These are phyloP conservation scores for Citrus cavaleriei DNA, from an alignment of 345 rosid species.

Conservation along the genomic window DNA sequence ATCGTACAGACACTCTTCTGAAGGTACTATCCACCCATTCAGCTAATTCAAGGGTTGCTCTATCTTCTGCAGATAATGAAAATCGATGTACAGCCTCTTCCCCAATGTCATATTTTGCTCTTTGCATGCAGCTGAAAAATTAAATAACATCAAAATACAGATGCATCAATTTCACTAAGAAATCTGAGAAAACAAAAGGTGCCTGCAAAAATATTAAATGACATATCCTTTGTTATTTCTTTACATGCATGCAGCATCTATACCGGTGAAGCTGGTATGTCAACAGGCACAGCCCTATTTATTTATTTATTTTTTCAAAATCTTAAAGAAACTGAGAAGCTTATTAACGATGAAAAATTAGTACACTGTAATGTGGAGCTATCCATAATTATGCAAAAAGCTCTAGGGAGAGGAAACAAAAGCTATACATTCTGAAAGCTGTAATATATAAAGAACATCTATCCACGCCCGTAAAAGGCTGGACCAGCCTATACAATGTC, in stretches of 20 bases:
- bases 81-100: conserved; percentile 92
- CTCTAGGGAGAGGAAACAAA: neutral
- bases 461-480: neutral
- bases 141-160: conserved; percentile 10
- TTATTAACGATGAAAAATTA: neutral
- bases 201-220: neutral
- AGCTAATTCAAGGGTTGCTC: conserved; percentile 92
- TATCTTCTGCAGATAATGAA: conserved; percentile 92
- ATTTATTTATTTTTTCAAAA: neutral
- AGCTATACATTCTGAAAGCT: neutral
- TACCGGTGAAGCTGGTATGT: neutral
- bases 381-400: neutral
- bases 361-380: neutral
- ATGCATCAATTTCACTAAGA: conserved; percentile 1
- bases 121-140: conserved; percentile 85
- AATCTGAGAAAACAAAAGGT: neutral
- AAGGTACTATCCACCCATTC: conserved; percentile 92
- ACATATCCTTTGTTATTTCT: neutral
- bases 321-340: neutral
- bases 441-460: neutral
- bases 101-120: conserved; percentile 91
- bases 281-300: neutral
- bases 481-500: neutral
- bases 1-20: conserved; percentile 62
- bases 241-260: neutral